phyloP scores from a whole-genome alignment of 805 yeast genomes.

The Yarrowia alimentaria region DNA sequence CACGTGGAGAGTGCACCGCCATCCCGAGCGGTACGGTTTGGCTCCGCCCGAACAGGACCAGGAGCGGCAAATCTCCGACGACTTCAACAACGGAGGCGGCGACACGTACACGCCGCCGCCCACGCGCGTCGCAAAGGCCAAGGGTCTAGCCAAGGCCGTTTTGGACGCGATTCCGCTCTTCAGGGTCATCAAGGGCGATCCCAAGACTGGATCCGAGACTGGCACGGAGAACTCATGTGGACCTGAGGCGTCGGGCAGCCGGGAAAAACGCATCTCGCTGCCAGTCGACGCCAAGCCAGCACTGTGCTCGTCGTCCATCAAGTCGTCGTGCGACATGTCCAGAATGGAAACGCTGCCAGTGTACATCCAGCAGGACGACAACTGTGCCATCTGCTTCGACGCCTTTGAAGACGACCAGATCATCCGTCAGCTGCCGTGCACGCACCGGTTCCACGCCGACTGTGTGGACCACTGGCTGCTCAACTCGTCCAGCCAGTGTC shows the following conservation, averaged over 20 bases:
- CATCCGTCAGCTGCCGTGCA: slow-evolving; percentile 11
- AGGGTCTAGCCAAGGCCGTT: slow-evolving; percentile 42
- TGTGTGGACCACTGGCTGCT: slow-evolving; percentile 24
- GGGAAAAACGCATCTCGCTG: no score
- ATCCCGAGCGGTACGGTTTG: slow-evolving; percentile 41
- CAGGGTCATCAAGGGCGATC: not conserved
- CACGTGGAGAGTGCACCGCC: slow-evolving; percentile 39
- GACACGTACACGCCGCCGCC: slow-evolving; percentile 28
- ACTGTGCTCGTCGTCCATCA: not conserved
- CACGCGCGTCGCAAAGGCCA: slow-evolving; percentile 32
- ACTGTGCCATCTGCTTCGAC: slow-evolving; percentile 26
- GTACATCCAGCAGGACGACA: slow-evolving; percentile 15
- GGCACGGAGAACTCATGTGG: no score
- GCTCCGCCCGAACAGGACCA: slow-evolving; percentile 21
- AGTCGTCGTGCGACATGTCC: slow-evolving; percentile 2
- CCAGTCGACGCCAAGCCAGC: not conserved
- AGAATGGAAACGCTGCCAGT: slow-evolving; percentile 11
- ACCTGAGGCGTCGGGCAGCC: no score
- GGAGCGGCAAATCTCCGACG: slow-evolving; percentile 4
- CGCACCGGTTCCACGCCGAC: slow-evolving; percentile 13
- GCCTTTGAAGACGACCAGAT: slow-evolving; percentile 12
- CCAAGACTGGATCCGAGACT: not conserved
- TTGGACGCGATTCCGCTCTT: slow-evolving; percentile 42
- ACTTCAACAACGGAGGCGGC: slow-evolving; percentile 29
- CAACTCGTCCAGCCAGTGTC: slow-evolving; percentile 11